Evolutionary conservation across 164 flowering plant species (phyloP).

Genomic region (Vitis rotundifolia): DNA sequence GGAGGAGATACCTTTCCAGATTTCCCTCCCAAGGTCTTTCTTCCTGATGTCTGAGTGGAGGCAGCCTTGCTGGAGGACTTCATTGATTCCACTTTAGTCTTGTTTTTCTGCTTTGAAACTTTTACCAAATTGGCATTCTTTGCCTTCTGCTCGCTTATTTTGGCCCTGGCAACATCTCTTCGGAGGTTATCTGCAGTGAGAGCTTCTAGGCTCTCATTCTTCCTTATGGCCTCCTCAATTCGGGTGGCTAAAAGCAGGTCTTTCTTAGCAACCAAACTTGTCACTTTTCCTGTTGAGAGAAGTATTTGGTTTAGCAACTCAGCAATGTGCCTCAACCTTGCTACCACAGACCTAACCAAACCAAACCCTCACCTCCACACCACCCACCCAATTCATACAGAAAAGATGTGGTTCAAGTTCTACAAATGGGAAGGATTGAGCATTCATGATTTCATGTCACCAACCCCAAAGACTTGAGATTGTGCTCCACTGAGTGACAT

Average conservation of each 20-base stretch:
- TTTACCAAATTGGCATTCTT: constrained; percentile 27
- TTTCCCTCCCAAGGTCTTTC: constrained; percentile 25
- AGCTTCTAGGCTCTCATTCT: constrained; percentile 93
- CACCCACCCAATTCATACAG: too few species aligned
- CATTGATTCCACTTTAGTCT: constrained; percentile 17
- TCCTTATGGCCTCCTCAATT: constrained; percentile 84
- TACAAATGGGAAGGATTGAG: too few species aligned
- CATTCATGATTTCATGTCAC: too few species aligned
- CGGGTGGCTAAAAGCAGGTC: constrained; percentile 59
- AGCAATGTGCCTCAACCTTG: too few species aligned
- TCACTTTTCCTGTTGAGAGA: constrained; percentile 72
- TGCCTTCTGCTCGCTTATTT: constrained; percentile 38
- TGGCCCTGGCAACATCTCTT: constrained; percentile 55
- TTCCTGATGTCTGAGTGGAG: constrained; percentile 18
- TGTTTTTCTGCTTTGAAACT: constrained; percentile 31
- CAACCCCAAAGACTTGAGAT: too few species aligned
- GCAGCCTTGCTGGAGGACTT: constrained; percentile 25
- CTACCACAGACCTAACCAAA: too few species aligned
- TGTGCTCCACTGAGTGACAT: too few species aligned
- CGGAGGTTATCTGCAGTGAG: constrained; percentile 54
- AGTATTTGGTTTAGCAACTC: too few species aligned
- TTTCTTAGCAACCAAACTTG: constrained; percentile 83
- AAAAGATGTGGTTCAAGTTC: too few species aligned
- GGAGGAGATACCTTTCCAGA: constrained; percentile 29
- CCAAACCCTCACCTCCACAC: too few species aligned